Base-by-base conservation (phyloP, 1,139 yeast genomes). In the Pichia sp. region DNA sequence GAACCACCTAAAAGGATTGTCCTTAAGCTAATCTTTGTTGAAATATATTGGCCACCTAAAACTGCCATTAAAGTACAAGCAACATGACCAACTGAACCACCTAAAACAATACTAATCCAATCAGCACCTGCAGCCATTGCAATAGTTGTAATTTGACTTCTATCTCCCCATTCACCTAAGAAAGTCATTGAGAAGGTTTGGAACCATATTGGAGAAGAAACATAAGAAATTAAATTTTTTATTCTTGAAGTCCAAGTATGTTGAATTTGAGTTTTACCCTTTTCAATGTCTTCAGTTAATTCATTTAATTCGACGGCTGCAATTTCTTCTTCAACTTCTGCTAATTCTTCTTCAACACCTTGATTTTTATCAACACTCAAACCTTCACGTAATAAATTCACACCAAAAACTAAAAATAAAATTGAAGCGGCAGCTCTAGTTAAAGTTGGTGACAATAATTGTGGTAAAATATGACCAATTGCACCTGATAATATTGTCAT, bases 71-170 rank as follows among this genome's bases (percentile, higher is more conserved):
- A 78, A 0, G 97, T 87, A 67, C 98, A 92, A n/a, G 85, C 47
- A 10, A 84, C 81, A 64, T 92, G 99, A 27, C 98, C 99, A 39
- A 84, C 63, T 37, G 89, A 79, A 24, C 96, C 96, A 48, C 99
- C 98, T 38, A 82, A 56, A 39, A 92, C 87, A 40, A 90, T 96
- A 59, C 74, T 74, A 92, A 95, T 82, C 68, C 87, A 92, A 63
- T 89, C 87, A 33, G 89, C 82, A 34, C 97, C 97, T 1, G 98
- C 96, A 40, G 97, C 97, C 95, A 92, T 85, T 43, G 98, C 98
- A 59, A 92, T 89, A 36, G 97, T 94, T 33, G 97, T 96, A 45
- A 92, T 87, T 67, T 92, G 99, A 12, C 97, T 89, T 59, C 98
- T 80, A 65, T 92, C 99, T 41, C 99, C 99, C 95, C 97, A 89